Conservation (phyloP, 805 yeast genomes). For the Lipomyces yamanashiensis region DNA sequence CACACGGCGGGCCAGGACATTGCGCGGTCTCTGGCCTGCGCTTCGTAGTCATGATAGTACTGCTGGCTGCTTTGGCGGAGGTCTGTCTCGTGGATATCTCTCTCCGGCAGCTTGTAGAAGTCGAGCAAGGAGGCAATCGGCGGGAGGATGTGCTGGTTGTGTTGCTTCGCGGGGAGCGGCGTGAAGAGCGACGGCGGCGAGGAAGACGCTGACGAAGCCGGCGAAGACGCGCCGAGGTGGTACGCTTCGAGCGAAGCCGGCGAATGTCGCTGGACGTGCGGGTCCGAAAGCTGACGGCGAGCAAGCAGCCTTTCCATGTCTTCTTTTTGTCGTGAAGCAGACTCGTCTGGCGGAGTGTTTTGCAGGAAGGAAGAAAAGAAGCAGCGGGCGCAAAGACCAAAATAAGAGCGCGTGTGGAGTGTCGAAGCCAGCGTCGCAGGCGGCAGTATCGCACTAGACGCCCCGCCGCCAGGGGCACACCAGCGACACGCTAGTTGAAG, state of each 20-base stretch:
- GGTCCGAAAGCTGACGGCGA: constrained; percentile 6
- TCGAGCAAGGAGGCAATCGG: constrained; percentile 11
- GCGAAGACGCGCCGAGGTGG: constrained; percentile 18
- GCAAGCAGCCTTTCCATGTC: constrained; percentile 7
- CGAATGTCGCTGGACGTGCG: constrained; percentile 9
- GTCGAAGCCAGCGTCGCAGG: not conserved
- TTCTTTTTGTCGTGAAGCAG: not conserved
- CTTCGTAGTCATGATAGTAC: not conserved
- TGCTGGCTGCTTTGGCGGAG: not conserved
- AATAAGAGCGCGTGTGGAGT: not conserved
- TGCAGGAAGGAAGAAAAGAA: not conserved
- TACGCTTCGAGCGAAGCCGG: constrained; percentile 30
- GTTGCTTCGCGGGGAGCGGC: constrained; percentile 1
- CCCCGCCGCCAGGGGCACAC: constrained; percentile 12
- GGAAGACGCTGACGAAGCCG: constrained; percentile 13
- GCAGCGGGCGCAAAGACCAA: not conserved
- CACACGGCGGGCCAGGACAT: constrained; percentile 4
- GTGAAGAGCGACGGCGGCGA: constrained; percentile 5
- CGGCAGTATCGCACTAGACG: not conserved
- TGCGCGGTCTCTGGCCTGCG: not conserved
- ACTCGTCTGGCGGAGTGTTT: not conserved
- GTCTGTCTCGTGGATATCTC: not conserved
- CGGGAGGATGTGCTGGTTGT: constrained; percentile 1
- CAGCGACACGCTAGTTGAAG: not conserved
- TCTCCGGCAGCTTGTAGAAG: not conserved